phyloP scores from a whole-genome alignment of 2,329 filamentous ascomycete species.

The Malbranchea cinnamomea region DNA sequence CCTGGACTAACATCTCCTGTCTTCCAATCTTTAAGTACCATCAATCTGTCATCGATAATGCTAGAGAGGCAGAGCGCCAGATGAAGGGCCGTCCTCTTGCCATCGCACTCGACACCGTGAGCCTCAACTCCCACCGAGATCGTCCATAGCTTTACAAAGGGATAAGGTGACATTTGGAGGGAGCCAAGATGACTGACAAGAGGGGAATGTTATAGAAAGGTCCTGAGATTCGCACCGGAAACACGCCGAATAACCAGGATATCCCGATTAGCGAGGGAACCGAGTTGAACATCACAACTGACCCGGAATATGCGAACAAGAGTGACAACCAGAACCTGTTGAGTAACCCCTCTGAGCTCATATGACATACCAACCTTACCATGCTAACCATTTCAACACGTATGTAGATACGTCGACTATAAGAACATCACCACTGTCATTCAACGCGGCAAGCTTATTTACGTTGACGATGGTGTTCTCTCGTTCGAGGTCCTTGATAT shows the following conservation, averaged over 20 bases:
- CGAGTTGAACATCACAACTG: constrained; percentile 90
- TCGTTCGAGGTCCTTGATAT: constrained; percentile 88
- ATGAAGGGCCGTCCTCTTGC: constrained; percentile 76
- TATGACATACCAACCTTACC: background rate
- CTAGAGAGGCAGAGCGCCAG: constrained; percentile 66
- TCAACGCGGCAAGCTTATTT: constrained; percentile 77
- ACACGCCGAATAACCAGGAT: constrained; percentile 55
- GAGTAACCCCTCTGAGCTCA: constrained; percentile 19
- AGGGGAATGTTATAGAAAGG: constrained; percentile 41
- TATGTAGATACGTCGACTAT: constrained; percentile 79
- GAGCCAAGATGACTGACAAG: constrained; percentile 1
- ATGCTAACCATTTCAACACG: background rate
- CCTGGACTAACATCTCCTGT: background rate
- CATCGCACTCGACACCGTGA: constrained; percentile 74
- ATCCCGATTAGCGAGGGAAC: constrained; percentile 70
- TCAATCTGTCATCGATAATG: constrained; percentile 94
- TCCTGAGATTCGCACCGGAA: constrained; percentile 75
- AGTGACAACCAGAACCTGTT: constrained; percentile 91
- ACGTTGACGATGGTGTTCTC: constrained; percentile 95
- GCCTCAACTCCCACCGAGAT: constrained; percentile 31
- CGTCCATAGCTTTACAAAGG: background rate
- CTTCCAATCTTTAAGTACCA: constrained; percentile 50
- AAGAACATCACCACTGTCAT: constrained; percentile 99
- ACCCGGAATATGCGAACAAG: constrained; percentile 73
- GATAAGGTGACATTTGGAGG: background rate